Percentiles rank a stretch among this genome's conserved stretches.
Conservation (phyloP, 148 eudicot species). For the Rhododendron molle region DNA sequence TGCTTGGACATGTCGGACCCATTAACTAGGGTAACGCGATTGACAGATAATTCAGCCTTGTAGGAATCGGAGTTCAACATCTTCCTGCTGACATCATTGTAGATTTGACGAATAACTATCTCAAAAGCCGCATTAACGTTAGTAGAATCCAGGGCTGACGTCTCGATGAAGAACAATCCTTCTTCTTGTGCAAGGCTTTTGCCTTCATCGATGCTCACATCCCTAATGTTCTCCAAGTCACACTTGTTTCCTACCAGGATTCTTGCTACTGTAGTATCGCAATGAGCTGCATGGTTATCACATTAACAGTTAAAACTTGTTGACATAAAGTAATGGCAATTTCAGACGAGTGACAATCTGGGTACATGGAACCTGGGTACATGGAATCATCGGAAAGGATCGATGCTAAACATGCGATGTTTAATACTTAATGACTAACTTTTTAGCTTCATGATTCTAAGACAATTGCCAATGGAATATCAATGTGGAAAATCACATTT, state of each 20-base stretch:
- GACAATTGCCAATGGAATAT: background rate
- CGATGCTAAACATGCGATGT: background rate
- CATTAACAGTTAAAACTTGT: background rate
- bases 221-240: slow-evolving; percentile 63
- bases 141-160: slow-evolving; percentile 73
- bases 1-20: slow-evolving; percentile 42
- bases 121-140: slow-evolving; percentile 72
- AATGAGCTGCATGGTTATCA: slow-evolving; percentile 52
- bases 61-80: slow-evolving; percentile 68
- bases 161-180: slow-evolving; percentile 81
- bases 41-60: slow-evolving; percentile 65
- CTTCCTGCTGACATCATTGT: slow-evolving; percentile 66
- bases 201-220: slow-evolving; percentile 59
- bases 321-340: background rate
- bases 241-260: slow-evolving; percentile 80
- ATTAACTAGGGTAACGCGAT: slow-evolving; percentile 52
- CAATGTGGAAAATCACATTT: background rate
- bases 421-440: background rate
- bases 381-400: background rate
- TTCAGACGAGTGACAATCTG: background rate
- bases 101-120: slow-evolving; percentile 68
- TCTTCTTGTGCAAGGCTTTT: slow-evolving; percentile 63
- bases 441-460: background rate
- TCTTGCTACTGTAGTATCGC: slow-evolving; percentile 67
- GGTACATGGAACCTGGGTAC: background rate